phyloP scores from a whole-genome alignment of 2,329 filamentous ascomycete genomes.

The Aspergillus sp. region DNA sequence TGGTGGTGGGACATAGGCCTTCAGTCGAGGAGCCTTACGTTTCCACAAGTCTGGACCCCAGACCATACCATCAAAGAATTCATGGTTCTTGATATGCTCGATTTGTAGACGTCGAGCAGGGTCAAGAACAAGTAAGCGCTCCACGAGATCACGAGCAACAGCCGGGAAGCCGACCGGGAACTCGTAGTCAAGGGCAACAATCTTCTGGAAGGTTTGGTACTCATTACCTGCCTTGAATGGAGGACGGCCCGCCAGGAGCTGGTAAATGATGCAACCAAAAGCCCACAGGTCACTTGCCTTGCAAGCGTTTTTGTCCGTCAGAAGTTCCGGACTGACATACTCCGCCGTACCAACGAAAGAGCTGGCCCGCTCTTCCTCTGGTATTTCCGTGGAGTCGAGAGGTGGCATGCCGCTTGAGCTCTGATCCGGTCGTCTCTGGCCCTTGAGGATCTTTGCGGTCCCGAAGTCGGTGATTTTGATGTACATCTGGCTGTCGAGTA shows the following conservation, averaged over 20 bases:
- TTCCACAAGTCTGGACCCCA: conserved; percentile 88
- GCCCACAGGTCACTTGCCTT: conserved; percentile 98
- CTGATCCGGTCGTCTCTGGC: conserved; percentile 42
- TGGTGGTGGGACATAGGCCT: conserved; percentile 72
- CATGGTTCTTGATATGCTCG: conserved; percentile 94
- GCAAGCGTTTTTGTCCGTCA: conserved; percentile 94
- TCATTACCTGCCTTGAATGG: conserved; percentile 96
- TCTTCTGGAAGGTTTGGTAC: conserved; percentile 97
- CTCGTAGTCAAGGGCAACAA: conserved; percentile 87
- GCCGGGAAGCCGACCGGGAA: conserved; percentile 86
- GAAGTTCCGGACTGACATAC: conserved; percentile 94
- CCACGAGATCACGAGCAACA: conserved; percentile 81
- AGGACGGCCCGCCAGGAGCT: conserved; percentile 88
- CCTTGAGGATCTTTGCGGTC: conserved; percentile 85
- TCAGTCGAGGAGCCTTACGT: conserved; percentile 79
- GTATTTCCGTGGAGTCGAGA: conserved; percentile 49
- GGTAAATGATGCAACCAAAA: conserved; percentile 96
- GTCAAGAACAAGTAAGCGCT: conserved; percentile 84
- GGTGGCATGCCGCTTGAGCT: conserved; percentile 41
- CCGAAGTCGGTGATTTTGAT: conserved; percentile 99
- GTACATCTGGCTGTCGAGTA: conserved; percentile 92
- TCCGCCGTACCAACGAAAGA: conserved; percentile 98
- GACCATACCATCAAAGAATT: conserved; percentile 82
- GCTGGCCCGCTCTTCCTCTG: conserved; percentile 70
- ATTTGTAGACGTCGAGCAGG: conserved; percentile 78